phyloP scores from a whole-genome alignment of 2,329 filamentous ascomycete genomes.

The Metarhizium robertsii region DNA sequence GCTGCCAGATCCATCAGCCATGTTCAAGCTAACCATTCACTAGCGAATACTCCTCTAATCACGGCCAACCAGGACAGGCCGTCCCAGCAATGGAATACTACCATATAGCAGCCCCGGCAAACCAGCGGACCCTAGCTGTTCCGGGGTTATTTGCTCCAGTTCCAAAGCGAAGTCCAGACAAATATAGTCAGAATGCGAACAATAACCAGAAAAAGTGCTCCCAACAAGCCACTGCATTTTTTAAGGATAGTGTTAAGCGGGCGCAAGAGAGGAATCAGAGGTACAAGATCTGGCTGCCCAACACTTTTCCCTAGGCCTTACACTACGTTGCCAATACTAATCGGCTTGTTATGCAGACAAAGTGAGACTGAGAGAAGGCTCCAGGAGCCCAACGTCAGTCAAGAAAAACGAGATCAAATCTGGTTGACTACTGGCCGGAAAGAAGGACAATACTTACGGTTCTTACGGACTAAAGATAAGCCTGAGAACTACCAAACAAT shows the following conservation, averaged over 20 bases:
- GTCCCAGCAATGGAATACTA: too few relatives aligned
- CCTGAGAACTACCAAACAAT: slow-evolving; percentile 92
- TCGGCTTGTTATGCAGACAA: slow-evolving; percentile 47
- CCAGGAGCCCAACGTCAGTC: slow-evolving; percentile 63
- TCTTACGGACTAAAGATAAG: slow-evolving; percentile 33
- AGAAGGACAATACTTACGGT: slow-evolving; percentile 87
- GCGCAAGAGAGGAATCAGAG: slow-evolving; percentile 91
- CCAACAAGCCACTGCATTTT: slow-evolving; percentile 76
- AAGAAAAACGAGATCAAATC: slow-evolving; percentile 72
- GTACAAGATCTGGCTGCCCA: slow-evolving; percentile 36
- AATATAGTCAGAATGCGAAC: not conserved
- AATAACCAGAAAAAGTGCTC: slow-evolving; percentile 53
- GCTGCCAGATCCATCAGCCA: too few relatives aligned
- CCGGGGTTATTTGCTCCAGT: too few relatives aligned
- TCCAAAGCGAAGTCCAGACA: too few relatives aligned
- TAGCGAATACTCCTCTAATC: too few relatives aligned
- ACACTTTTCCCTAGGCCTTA: not conserved
- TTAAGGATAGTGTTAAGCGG: slow-evolving; percentile 96
- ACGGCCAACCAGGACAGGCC: too few relatives aligned
- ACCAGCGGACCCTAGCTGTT: too few relatives aligned
- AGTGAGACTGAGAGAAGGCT: slow-evolving; percentile 85
- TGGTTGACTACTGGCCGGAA: slow-evolving; percentile 77
- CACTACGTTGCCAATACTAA: not conserved
- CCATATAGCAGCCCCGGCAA: too few relatives aligned
- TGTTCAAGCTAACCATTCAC: too few relatives aligned